phyloP scores from a whole-genome alignment of 139 green algal genomes.

The Spirogloea muscicola region DNA sequence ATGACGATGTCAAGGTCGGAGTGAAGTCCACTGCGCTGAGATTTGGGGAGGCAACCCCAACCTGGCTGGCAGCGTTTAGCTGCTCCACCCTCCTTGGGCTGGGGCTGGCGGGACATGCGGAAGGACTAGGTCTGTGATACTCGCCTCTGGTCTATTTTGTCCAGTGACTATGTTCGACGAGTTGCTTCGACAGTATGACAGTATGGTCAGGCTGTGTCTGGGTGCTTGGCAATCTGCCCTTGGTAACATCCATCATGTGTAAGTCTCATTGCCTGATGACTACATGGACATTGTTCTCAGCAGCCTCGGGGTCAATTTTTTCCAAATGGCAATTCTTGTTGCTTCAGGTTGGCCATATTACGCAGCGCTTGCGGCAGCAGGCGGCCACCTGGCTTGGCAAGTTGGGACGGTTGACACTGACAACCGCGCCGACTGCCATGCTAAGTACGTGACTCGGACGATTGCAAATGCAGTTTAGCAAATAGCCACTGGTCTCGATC shows the following conservation, averaged over 20 bases:
- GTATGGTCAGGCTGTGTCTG: too few relatives aligned
- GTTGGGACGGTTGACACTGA: constrained; percentile 58
- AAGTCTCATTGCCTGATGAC: too few relatives aligned
- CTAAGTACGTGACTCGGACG: constrained; percentile 67
- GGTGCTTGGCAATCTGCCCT: too few relatives aligned
- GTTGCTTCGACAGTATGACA: too few relatives aligned
- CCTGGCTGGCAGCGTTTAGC: constrained; percentile 34
- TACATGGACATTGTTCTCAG: too few relatives aligned
- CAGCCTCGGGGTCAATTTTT: too few relatives aligned
- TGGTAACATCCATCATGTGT: too few relatives aligned
- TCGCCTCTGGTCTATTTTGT: too few relatives aligned
- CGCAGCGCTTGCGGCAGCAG: constrained; percentile 5
- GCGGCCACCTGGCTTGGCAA: constrained; percentile 37
- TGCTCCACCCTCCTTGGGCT: constrained; percentile 10
- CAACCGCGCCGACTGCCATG: constrained; percentile 67
- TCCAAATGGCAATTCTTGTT: too few relatives aligned
- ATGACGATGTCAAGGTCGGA: constrained; percentile 75
- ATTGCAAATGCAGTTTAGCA: too few relatives aligned
- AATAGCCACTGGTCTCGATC: too few relatives aligned
- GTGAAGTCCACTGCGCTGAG: constrained; percentile 85
- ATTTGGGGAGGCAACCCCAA: constrained; percentile 31
- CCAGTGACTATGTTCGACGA: too few relatives aligned
- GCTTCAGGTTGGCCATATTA: constrained; percentile 47
- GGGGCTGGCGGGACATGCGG: constrained; percentile 34
- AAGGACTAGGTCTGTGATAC: constrained; percentile 10